Evolutionary conservation across 768 basidiomycete species (phyloP), one percentile per base, ranked within the genome.

Genomic region (Xanthoconium purpureum): DNA sequence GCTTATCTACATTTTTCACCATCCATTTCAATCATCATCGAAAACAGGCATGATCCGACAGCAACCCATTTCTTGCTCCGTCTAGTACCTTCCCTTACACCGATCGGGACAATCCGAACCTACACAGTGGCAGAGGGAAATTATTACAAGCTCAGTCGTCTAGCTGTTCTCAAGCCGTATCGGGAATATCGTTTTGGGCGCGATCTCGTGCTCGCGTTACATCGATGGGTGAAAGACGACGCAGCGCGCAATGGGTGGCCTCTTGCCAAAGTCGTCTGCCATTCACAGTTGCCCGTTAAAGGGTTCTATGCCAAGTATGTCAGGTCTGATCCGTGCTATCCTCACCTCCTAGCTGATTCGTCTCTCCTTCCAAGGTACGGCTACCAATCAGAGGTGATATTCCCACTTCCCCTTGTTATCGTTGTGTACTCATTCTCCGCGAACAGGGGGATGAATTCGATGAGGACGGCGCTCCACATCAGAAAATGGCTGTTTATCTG

Each of bases 381-480:
- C 47, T 90, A 89, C 73, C 69, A 74, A 61, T 72, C 80, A 42
- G 80, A 88, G 80, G 89, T 88, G 71, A 70, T 79, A 65, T 52
- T 47, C 40, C 40, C 46, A 47, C 47, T 55, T 52, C 32, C 32
- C 29, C 58, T 12, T 53, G 58, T 57, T 56, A 65, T 67, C 61
- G 55, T 66, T 66, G 36, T 55, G 56, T 53, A 49, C 59, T 65
- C 67, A 68, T 52, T 59, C 47, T 63, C 57, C 59, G 51, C 55
- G 47, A 59, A 44, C 71, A 91, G 85, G 87, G 86, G 59, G 78
- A 79, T 28, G 80, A 83, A 69, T 91, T 89, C 74, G 87, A 88
- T 71, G 89, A 86, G 74, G 91, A 88, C 54, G 91, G 90, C 33
- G 90, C 82, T 66, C 90, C 88, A 55, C 91, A 94, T 80, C 90